phyloP scores from a whole-genome alignment of 2,329 filamentous ascomycete species.

The Xylaria sp. region DNA sequence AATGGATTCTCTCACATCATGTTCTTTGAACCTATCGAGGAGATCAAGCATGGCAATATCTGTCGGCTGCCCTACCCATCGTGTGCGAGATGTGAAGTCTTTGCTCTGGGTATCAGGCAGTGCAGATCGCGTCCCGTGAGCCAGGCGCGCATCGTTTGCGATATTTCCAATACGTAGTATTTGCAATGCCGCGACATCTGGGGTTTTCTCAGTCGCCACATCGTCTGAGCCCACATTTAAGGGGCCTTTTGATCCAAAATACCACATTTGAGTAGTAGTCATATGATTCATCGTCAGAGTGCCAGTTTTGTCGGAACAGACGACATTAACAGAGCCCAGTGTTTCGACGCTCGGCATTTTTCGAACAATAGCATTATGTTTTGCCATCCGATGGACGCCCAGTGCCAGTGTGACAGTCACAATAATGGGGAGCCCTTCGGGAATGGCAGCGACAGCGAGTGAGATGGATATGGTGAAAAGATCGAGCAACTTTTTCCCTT shows the following conservation, averaged over 20 bases:
- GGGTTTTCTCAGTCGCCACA: conserved; percentile 65
- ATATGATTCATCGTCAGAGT: conserved; percentile 98
- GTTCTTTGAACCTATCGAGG: conserved; percentile 88
- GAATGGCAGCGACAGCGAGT: conserved; percentile 93
- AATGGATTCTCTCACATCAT: conserved; percentile 87
- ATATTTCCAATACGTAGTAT: conserved; percentile 95
- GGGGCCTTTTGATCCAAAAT: conserved; percentile 74
- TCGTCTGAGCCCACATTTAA: conserved; percentile 66
- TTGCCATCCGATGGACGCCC: conserved; percentile 96
- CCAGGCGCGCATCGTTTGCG: conserved; percentile 90
- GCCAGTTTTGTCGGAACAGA: conserved; percentile 97
- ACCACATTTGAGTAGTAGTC: conserved; percentile 97
- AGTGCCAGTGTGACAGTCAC: conserved; percentile 96
- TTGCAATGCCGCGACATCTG: conserved; percentile 79
- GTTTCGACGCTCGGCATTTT: conserved; percentile 97
- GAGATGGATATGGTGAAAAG: conserved; percentile 99
- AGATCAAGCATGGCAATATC: conserved; percentile 97
- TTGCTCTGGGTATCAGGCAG: conserved; percentile 83
- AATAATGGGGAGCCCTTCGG: conserved; percentile 95
- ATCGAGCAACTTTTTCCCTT: conserved; percentile 89
- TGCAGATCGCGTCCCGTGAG: conserved; percentile 80
- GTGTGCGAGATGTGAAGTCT: conserved; percentile 75
- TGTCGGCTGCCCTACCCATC: conserved; percentile 97
- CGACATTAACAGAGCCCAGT: conserved; percentile 97
- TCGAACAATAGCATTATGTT: conserved; percentile 92